Conservation (phyloP, 805 yeast species). For the Saitoella complicata region DNA sequence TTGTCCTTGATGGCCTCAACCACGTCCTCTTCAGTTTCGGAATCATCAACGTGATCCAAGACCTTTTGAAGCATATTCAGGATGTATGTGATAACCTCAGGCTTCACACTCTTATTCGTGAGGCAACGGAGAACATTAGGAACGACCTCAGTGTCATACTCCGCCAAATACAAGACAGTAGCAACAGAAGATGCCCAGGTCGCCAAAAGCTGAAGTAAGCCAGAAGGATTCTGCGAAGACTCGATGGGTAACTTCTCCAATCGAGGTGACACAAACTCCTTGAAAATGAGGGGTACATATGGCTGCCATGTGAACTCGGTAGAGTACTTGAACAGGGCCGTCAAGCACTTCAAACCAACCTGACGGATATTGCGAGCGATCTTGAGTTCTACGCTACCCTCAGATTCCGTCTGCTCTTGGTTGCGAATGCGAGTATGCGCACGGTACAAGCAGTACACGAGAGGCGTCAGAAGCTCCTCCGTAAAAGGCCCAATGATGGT, state of each 20-base stretch:
- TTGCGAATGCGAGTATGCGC: background rate
- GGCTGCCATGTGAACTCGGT: slow-evolving; percentile 41
- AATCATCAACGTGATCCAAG: background rate
- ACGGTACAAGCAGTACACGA: background rate
- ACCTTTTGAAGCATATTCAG: background rate
- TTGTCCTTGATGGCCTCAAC: background rate
- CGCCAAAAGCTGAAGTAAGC: slow-evolving; percentile 49
- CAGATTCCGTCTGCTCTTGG: background rate
- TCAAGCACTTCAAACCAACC: slow-evolving; percentile 48
- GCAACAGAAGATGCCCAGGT: slow-evolving; percentile 36
- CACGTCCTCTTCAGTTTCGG: background rate
- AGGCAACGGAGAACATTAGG: slow-evolving; percentile 33
- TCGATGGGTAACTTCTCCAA: slow-evolving; percentile 52
- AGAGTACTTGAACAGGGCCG: slow-evolving; percentile 36
- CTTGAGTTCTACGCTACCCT: background rate
- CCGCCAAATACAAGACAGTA: slow-evolving; percentile 33
- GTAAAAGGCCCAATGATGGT: slow-evolving; percentile 1
- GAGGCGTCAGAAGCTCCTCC: slow-evolving; percentile 5
- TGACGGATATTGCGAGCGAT: slow-evolving; percentile 45
- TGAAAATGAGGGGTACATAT: slow-evolving; percentile 35
- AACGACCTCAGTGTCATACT: slow-evolving; percentile 39
- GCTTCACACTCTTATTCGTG: background rate
- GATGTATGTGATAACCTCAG: background rate
- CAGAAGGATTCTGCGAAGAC: slow-evolving; percentile 70
- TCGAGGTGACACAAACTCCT: slow-evolving; percentile 44